These are phyloP conservation scores for Fusarium coffeatum DNA, from an alignment of 2,329 filamentous ascomycete genomes.

Conservation along the genomic window DNA sequence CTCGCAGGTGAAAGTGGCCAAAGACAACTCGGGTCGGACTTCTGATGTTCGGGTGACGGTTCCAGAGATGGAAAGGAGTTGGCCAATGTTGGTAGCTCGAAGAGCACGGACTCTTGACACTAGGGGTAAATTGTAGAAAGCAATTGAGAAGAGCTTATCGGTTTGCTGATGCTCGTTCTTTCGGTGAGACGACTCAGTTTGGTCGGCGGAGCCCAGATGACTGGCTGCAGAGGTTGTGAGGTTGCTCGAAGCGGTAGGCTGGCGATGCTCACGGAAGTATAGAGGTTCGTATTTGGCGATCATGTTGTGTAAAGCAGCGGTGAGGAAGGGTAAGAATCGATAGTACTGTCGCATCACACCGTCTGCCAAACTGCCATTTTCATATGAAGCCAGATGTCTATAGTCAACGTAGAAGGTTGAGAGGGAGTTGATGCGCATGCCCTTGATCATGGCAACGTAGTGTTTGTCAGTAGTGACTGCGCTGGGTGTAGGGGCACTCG, in stretches of 20 bases:
- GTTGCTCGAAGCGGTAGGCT: conserved; percentile 80
- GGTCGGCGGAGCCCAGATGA: conserved; percentile 69
- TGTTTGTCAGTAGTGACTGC: conserved; percentile 82
- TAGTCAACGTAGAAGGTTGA: conserved; percentile 90
- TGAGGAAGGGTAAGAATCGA: conserved; percentile 92
- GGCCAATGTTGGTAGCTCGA: conserved; percentile 89
- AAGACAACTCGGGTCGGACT: conserved; percentile 90
- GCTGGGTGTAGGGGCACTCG: conserved; percentile 73
- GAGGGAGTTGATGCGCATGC: conserved; percentile 77
- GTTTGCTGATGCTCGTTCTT: conserved; percentile 95
- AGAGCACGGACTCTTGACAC: conserved; percentile 88
- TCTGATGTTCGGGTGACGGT: conserved; percentile 97
- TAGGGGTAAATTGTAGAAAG: conserved; percentile 92
- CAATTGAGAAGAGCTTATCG: conserved; percentile 93
- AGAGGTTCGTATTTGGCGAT: conserved; percentile 94
- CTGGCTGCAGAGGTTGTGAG: conserved; percentile 75
- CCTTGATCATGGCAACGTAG: conserved; percentile 86
- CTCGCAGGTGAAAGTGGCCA: conserved; percentile 93
- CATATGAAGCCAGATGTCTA: conserved; percentile 81
- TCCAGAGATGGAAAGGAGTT: conserved; percentile 93
- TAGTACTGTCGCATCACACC: conserved; percentile 94
- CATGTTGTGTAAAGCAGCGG: conserved; percentile 87
- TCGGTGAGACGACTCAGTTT: conserved; percentile 76
- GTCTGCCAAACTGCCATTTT: conserved; percentile 83
- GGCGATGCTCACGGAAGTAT: conserved; percentile 93